A percentile compares a stretch with the other conserved stretches of the same genome.
Conservation (phyloP, 2,329 filamentous ascomycete species). For the Diaporthe australafricana region DNA sequence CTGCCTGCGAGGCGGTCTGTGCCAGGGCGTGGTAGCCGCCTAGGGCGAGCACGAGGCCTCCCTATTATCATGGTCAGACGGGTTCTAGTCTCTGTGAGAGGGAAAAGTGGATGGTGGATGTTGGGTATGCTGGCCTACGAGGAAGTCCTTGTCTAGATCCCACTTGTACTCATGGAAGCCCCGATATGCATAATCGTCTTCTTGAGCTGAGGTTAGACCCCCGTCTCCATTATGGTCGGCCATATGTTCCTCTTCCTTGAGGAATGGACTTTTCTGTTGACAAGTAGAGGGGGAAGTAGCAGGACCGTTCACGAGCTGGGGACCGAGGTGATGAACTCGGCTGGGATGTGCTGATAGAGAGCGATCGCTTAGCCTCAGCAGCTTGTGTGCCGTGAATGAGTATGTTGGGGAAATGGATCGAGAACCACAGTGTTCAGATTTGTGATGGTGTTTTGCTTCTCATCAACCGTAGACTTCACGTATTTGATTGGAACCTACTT, state of each 20-base stretch:
- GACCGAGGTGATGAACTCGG: neutral
- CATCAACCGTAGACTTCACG: neutral
- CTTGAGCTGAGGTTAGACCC: neutral
- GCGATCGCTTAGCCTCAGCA: neutral
- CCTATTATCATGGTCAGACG: conserved; percentile 1
- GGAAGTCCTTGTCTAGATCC: conserved; percentile 38
- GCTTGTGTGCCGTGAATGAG: neutral
- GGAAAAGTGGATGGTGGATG: neutral
- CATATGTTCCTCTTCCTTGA: conserved; percentile 5
- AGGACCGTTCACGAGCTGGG: neutral
- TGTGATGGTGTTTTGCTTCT: neutral
- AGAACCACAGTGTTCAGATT: neutral
- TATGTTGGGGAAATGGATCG: too few species aligned
- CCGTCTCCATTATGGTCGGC: conserved; percentile 2
- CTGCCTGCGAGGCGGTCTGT: conserved; percentile 36
- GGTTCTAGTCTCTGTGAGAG: neutral
- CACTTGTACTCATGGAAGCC: conserved; percentile 37
- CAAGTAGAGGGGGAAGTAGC: neutral
- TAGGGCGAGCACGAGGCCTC: conserved; percentile 36
- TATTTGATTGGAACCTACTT: neutral
- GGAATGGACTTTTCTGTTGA: neutral
- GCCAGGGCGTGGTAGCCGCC: conserved; percentile 36
- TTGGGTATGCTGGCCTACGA: conserved; percentile 18
- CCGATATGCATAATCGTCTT: conserved; percentile 12
- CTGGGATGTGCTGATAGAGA: neutral